phyloP scores from a whole-genome alignment of 257 asterid species.

The Catharanthus roseus region DNA sequence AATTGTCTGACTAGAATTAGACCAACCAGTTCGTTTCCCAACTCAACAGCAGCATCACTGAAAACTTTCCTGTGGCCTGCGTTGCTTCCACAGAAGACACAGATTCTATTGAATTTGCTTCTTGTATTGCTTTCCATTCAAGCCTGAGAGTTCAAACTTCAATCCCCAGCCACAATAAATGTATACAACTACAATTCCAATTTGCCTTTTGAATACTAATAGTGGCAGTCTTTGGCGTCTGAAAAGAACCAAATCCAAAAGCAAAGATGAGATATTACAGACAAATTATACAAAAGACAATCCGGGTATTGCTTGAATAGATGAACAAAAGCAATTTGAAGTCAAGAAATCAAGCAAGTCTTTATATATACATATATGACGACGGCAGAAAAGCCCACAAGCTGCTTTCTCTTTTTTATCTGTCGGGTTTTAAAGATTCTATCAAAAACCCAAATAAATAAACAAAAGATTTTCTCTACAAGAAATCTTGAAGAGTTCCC shows the following conservation, averaged over 20 bases:
- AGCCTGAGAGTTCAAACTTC: conserved; percentile 10
- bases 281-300: conserved; percentile 23
- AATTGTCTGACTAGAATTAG: conserved; percentile 9
- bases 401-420: conserved; percentile 7
- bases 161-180: neutral
- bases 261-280: conserved; percentile 16
- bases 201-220: conserved; percentile 1
- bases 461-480: neutral
- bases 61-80: conserved; percentile 86
- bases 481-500: conserved; percentile 1
- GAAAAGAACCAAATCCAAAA: conserved; percentile 8
- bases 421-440: conserved; percentile 7
- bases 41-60: conserved; percentile 94
- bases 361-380: conserved; percentile 7
- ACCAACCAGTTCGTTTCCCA: conserved; percentile 94
- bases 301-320: conserved; percentile 25
- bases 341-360: conserved; percentile 15
- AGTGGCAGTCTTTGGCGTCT: neutral
- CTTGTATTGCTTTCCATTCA: conserved; percentile 55
- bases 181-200: neutral
- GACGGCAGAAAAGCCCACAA: conserved; percentile 21
- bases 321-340: conserved; percentile 12
- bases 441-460: neutral
- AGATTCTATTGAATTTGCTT: conserved; percentile 76
- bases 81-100: conserved; percentile 96